Base-by-base conservation (phyloP, 169 alveolate genomes). In the Toxoplasma gondii region DNA sequence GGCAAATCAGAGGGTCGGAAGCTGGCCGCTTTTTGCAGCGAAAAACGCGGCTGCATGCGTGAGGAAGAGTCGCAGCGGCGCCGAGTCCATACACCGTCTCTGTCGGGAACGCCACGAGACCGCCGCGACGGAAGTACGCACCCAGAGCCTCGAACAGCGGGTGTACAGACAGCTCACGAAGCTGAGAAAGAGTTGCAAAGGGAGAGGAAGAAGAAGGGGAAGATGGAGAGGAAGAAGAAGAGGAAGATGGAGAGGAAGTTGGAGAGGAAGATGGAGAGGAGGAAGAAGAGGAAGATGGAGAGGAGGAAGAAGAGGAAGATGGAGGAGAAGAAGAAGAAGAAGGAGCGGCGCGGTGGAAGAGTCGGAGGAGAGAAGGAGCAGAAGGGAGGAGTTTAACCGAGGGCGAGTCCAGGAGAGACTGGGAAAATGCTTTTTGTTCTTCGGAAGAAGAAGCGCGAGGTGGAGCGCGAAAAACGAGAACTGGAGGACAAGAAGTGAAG, bases 81-180 rank as follows among this genome's bases (percentile, higher is more conserved):
- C 99, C 99, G 54, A 98, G 94, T 16, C 99, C 99, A 95, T 98
- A 98, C 27, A 98, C 99, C 0, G 99, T 98, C 93, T 98, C 99
- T 1, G 99, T 98, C 31, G 99, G 99, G 93, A 98, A 97, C 49
- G 99, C 97, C 12, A 98, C 99, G 43, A 98, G 96, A 29, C 97
- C 97, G 0, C 99, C 99, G 2, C 39, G 38, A 10, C 92, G 70
- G 7, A 93, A 24, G 4, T 45, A 29, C 31, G 78, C 64, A 0
- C 93, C 95, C 24, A 88, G 80, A 22, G 27, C 38, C 41, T 44
- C 64, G 41, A 86, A 58, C 22, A 74, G 38, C 24, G 94, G 94
- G 84, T 91, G 94, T 53, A 34, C 67, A 29, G 94, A 24, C 82
- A 91, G 94, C 83, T 24, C 84, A 7, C 19, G 70, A 24, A 91